Evolutionary conservation across 192 early-diverging fungal genomes (phyloP), one percentile per base, ranked within the genome.

Genomic region (Coemansia sp.): DNA sequence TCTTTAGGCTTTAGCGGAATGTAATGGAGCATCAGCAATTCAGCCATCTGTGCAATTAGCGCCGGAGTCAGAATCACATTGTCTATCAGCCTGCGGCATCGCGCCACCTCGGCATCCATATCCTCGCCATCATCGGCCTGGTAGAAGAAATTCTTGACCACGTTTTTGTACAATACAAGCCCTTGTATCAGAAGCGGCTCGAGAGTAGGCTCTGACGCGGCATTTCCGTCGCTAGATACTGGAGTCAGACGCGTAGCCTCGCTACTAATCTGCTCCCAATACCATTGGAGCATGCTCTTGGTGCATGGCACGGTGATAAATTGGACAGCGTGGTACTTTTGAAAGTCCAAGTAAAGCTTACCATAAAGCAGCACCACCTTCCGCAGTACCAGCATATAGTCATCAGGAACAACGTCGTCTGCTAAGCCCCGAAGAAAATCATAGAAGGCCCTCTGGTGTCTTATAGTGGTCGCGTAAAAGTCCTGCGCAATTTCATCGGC

Each of bases 121-220:
- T 58, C 24, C 41, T 47, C 51, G 9, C 30, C 26, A 31, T 63
- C 72, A 21, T 74, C 71, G 9, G 58, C 49, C 7, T 57, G 12
- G 62, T 81, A 74, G 62, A 71, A 74, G 23, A 64, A 71, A 54
- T 79, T 79, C 34, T 74, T 71, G 62, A 68, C 68, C 31, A 74
- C 68, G 54, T 68, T 68, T 21, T 65, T 67, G 56, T 74, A 71
- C 10, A 96, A 72, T 31, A 82, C 64, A 56, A 96, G 58, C 0
- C 82, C 86, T 62, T 96, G 94, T n/a, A 96, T 84, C 61, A 91
- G 71, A 30, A 92, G 61, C 14, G 79, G 83, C 64, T 91, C 84
- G 21, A 82, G 76, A 3, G 67, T 54, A 0, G 61, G 50, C 53
- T 81, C 76, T 10, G 62, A 64, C 49, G 60, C 5, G 2, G 50